phyloP scores from a whole-genome alignment of 2,329 filamentous ascomycete genomes.

The Thelonectria discophora region DNA sequence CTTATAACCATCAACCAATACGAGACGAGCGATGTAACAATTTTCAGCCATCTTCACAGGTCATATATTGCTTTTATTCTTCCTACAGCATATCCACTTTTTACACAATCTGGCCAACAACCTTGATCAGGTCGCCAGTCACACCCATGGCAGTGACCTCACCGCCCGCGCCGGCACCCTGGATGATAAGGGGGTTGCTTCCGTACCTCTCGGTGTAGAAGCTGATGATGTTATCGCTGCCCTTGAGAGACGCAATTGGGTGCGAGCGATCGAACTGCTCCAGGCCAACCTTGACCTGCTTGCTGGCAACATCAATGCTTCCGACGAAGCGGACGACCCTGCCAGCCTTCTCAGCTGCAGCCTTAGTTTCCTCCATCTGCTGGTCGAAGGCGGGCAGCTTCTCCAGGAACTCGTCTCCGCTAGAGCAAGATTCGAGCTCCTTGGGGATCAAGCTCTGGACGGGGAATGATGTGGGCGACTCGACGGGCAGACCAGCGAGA shows the following conservation, averaged over 20 bases:
- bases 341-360: constrained; percentile 82
- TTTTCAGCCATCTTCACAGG: constrained; percentile 6
- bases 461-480: constrained; percentile 87
- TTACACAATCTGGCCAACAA: constrained; percentile 73
- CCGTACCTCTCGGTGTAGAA: constrained; percentile 98
- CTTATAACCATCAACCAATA: constrained; percentile 24
- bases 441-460: constrained; percentile 93
- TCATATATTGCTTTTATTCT: constrained; percentile 33
- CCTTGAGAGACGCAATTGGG: constrained; percentile 93
- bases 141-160: constrained; percentile 99
- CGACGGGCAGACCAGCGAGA: constrained; percentile 80
- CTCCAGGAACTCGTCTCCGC: constrained; percentile 86
- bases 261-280: constrained; percentile 89
- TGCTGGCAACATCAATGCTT: constrained; percentile 84
- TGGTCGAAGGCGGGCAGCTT: constrained; percentile 82
- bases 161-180: constrained; percentile 92
- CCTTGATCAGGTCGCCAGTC: constrained; percentile 91
- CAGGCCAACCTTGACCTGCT: constrained; percentile 88
- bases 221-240: constrained; percentile 98
- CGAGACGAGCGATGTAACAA: constrained; percentile 16
- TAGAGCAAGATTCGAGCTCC: constrained; percentile 79
- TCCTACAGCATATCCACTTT: constrained; percentile 29
- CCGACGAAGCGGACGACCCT: constrained; percentile 96
- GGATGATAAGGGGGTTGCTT: constrained; percentile 88
- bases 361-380: constrained; percentile 90